phyloP scores from a whole-genome alignment of 2,329 filamentous ascomycete species.

The Byssoonygena ceratinophila region DNA sequence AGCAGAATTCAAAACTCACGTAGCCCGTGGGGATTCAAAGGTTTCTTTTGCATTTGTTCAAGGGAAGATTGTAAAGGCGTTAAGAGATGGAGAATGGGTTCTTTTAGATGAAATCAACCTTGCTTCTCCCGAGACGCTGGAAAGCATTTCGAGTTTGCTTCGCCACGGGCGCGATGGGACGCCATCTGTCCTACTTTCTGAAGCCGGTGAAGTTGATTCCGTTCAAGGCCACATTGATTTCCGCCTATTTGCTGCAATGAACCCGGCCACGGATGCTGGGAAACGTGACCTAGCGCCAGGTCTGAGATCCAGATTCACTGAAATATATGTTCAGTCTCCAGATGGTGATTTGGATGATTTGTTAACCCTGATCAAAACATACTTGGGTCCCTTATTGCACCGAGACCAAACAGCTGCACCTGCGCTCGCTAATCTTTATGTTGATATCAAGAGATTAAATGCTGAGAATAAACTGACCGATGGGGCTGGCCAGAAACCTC shows the following conservation, averaged over 20 bases:
- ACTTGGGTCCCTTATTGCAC: constrained; percentile 61
- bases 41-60: constrained; percentile 96
- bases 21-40: constrained; percentile 58
- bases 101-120: constrained; percentile 95
- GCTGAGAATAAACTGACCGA: constrained; percentile 80
- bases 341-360: constrained; percentile 80
- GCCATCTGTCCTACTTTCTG: constrained; percentile 79
- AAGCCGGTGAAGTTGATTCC: constrained; percentile 86
- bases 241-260: constrained; percentile 97
- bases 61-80: constrained; percentile 91
- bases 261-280: constrained; percentile 92
- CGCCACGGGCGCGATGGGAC: constrained; percentile 57
- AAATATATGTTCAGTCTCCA: constrained; percentile 85
- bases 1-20: constrained; percentile 66
- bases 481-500: constrained; percentile 87
- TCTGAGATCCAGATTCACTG: constrained; percentile 83
- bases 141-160: constrained; percentile 83
- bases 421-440: constrained; percentile 76
- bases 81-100: constrained; percentile 92
- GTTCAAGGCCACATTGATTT: constrained; percentile 86
- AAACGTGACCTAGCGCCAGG: constrained; percentile 88
- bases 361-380: constrained; percentile 76
- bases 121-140: constrained; percentile 85
- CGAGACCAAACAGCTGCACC: constrained; percentile 63
- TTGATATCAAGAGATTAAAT: constrained; percentile 72